Evolutionary conservation across 805 yeast genomes (phyloP).

Genomic region (Yarrowia sp.): DNA sequence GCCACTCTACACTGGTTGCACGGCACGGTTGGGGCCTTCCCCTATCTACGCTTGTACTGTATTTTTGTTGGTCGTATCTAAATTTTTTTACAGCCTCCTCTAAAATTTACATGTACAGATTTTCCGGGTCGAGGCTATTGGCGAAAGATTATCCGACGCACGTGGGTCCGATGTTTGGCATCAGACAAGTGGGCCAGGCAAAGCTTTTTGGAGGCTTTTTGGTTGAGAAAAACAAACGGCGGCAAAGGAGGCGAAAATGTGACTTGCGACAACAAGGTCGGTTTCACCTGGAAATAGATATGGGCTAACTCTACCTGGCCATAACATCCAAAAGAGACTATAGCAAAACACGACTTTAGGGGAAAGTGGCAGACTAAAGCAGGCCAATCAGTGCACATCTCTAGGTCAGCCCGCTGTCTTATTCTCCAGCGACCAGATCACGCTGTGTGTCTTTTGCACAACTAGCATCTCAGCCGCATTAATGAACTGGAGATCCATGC

Average conservation of each 20-base stretch:
- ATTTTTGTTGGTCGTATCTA: background rate
- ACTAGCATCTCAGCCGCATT: conserved; percentile 11
- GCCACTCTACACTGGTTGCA: background rate
- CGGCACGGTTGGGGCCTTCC: background rate
- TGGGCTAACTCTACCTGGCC: background rate
- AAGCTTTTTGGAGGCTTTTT: background rate
- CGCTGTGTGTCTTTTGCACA: background rate
- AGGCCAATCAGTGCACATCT: background rate
- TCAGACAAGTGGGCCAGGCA: background rate
- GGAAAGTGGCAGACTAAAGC: background rate
- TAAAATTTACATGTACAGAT: background rate
- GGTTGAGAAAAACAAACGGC: background rate
- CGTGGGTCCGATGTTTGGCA: background rate
- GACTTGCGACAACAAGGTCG: background rate
- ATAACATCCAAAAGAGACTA: background rate
- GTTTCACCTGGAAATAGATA: background rate
- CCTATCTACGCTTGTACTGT: background rate
- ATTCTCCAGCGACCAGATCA: too few relatives aligned
- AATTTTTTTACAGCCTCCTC: background rate
- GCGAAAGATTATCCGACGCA: conserved; percentile 10
- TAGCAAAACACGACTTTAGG: background rate
- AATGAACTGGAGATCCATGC: background rate
- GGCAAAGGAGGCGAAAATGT: background rate
- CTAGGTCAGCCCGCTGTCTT: too few relatives aligned
- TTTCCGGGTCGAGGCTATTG: background rate